These are phyloP conservation scores for Cladosporium sp. DNA, from an alignment of 2,329 filamentous ascomycete species.

Conservation along the genomic window DNA sequence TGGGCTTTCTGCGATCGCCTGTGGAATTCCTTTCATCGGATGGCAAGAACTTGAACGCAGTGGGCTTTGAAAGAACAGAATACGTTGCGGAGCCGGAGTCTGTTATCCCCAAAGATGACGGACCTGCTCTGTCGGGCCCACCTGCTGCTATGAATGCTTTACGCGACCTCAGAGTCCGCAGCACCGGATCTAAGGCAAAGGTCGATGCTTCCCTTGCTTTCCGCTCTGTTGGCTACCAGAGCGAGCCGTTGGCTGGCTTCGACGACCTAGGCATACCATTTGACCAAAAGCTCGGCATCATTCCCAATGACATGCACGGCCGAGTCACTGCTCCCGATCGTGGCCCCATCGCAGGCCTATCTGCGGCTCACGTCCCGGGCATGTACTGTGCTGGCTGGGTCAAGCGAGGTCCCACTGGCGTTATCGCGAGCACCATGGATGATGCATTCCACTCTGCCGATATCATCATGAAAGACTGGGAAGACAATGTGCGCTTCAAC, in stretches of 20 bases:
- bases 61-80: conserved; percentile 63
- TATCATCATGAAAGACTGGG: conserved; percentile 78
- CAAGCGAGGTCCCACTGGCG: conserved; percentile 88
- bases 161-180: conserved; percentile 29
- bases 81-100: conserved; percentile 28
- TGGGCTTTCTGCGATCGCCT: conserved; percentile 84
- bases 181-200: conserved; percentile 35
- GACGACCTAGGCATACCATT: conserved; percentile 74
- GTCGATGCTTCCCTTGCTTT: conserved; percentile 75
- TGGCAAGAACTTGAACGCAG: conserved; percentile 57
- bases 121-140: conserved; percentile 4
- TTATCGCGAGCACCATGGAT: conserved; percentile 93
- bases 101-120: conserved; percentile 14
- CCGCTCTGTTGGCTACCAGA: conserved; percentile 93
- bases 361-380: conserved; percentile 61
- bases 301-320: conserved; percentile 79
- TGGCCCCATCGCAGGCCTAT: conserved; percentile 43
- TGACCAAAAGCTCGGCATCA: conserved; percentile 69
- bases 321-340: conserved; percentile 58
- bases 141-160: conserved; percentile 30
- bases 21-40: conserved; percentile 60
- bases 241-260: conserved; percentile 73
- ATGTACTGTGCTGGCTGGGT: conserved; percentile 97
- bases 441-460: conserved; percentile 91
- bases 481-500: conserved; percentile 46